phyloP scores from a whole-genome alignment of 257 asterid species.

The Solanum pennellii region DNA sequence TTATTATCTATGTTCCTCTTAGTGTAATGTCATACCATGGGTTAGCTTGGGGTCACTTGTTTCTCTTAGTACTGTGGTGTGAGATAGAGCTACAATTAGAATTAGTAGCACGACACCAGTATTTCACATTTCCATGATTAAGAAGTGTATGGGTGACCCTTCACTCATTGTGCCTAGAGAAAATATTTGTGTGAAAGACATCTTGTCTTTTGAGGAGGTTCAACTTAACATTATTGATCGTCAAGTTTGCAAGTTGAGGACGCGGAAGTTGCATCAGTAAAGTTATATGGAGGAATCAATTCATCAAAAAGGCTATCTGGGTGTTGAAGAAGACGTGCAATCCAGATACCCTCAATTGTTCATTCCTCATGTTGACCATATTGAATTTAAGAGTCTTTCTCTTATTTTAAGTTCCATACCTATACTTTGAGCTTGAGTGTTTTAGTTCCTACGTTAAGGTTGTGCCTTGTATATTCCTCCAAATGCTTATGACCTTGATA shows the following conservation, averaged over 20 bases:
- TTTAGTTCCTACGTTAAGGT: not conserved
- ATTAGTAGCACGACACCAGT: not conserved
- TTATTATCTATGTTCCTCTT: not conserved
- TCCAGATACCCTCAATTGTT: too few relatives aligned
- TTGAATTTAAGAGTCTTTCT: too few relatives aligned
- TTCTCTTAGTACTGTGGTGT: not conserved
- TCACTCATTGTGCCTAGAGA: not conserved
- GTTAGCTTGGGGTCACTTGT: not conserved
- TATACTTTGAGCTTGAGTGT: too few relatives aligned
- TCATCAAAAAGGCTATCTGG: too few relatives aligned
- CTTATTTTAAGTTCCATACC: too few relatives aligned
- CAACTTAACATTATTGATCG: not conserved
- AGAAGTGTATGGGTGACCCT: not conserved
- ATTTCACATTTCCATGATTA: not conserved
- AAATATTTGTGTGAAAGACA: not conserved
- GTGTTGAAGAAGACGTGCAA: too few relatives aligned
- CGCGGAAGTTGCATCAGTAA: too few relatives aligned
- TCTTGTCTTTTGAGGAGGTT: not conserved
- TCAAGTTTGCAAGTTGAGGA: not conserved
- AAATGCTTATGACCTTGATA: not conserved
- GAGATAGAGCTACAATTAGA: not conserved
- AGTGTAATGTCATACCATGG: not conserved
- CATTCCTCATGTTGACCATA: too few relatives aligned
- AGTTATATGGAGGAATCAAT: too few relatives aligned
- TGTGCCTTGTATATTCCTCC: not conserved